Conservation (phyloP, 2,329 filamentous ascomycete species). For the Fusarium virguliforme region DNA sequence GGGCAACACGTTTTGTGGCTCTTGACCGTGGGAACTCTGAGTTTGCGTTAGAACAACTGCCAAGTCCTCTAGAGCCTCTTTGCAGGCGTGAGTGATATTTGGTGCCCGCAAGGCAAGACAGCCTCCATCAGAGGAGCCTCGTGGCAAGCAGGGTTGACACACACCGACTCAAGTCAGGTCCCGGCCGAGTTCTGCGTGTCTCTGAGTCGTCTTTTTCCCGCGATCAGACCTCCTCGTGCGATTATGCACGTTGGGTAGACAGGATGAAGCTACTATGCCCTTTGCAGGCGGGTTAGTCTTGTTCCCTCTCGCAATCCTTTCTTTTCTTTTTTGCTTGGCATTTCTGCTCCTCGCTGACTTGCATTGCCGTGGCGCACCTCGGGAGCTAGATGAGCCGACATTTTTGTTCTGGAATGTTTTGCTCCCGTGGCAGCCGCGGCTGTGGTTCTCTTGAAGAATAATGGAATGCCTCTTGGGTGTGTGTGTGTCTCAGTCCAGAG, state of each 20-base stretch:
- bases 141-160: slow-evolving; percentile 19
- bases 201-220: not conserved
- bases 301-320: slow-evolving; percentile 8
- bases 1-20: not conserved
- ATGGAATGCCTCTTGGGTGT: not conserved
- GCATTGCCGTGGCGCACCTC: slow-evolving; percentile 13
- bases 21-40: not conserved
- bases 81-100: not conserved
- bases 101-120: not conserved
- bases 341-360: slow-evolving; percentile 12
- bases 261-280: not conserved
- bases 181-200: not conserved
- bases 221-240: slow-evolving; percentile 8
- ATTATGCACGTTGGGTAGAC: slow-evolving; percentile 12
- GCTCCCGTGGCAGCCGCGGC: not conserved
- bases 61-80: not conserved
- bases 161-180: slow-evolving; percentile 12
- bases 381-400: slow-evolving; percentile 10
- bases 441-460: slow-evolving; percentile 1
- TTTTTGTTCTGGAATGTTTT: slow-evolving; percentile 7
- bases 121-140: not conserved
- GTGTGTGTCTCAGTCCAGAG: not conserved
- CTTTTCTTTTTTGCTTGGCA: slow-evolving; percentile 2
- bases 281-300: slow-evolving; percentile 7
- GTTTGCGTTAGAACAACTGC: slow-evolving; percentile 12